Conservation (phyloP, 202 grass and related monocot genomes). For the Hordeum pubiflorum region DNA sequence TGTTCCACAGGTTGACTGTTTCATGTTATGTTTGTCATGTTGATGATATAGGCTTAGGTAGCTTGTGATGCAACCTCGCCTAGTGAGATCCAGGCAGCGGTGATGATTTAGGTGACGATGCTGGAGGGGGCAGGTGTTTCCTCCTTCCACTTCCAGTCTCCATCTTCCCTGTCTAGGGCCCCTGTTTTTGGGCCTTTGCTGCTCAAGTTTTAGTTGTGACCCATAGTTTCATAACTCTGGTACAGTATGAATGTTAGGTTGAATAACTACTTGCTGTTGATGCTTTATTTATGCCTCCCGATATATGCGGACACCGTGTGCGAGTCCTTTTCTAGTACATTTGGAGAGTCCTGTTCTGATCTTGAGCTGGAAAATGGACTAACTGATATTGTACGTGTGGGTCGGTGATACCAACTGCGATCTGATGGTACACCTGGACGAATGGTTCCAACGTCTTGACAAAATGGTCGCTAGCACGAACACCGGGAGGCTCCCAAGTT, state of each 20-base stretch:
- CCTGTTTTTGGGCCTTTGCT: background rate
- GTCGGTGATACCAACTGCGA: constrained; percentile 4
- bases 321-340: background rate
- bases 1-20: constrained; percentile 4
- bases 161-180: background rate
- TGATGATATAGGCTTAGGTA: constrained; percentile 17
- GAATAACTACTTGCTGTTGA: background rate
- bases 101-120: background rate
- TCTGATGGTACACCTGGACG: background rate
- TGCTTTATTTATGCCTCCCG: background rate
- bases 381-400: background rate
- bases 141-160: background rate
- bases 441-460: constrained; percentile 12
- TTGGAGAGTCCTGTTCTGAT: background rate
- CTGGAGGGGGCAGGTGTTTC: background rate
- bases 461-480: background rate
- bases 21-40: background rate
- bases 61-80: background rate
- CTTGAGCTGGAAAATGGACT: background rate
- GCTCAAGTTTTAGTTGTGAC: background rate
- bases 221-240: background rate
- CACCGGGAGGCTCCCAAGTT: constrained; percentile 7
- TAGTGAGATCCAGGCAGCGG: background rate
- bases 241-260: constrained; percentile 16
- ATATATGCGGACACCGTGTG: background rate